A percentile compares a stretch with the other conserved stretches of the same genome.
Conservation (phyloP, 805 yeast species). For the Starmerella asiatica region DNA sequence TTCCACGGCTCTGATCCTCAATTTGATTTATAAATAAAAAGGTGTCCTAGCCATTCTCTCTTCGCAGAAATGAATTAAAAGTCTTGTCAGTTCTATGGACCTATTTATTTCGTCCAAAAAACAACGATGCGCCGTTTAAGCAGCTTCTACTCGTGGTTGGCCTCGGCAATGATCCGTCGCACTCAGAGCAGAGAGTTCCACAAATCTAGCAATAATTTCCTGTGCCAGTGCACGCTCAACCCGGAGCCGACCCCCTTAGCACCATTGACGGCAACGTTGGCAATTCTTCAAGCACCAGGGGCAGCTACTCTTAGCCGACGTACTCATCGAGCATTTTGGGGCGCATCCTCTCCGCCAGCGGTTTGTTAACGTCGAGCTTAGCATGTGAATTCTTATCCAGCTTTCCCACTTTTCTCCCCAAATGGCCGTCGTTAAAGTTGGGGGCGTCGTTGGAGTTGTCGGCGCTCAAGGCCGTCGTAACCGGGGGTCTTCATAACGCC, state of each 20-base stretch:
- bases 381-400: not conserved
- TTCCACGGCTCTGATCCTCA: too few species aligned
- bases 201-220: slow-evolving; percentile 42
- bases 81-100: too few species aligned
- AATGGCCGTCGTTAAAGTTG: not conserved
- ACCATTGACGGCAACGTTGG: slow-evolving; percentile 64
- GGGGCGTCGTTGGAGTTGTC: not conserved
- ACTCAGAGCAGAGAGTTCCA: slow-evolving; percentile 77
- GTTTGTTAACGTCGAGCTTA: too few species aligned
- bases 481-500: not conserved
- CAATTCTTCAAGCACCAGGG: slow-evolving; percentile 53
- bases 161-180: slow-evolving; percentile 44
- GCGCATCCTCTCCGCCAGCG: slow-evolving; percentile 72
- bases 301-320: slow-evolving; percentile 73
- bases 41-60: too few species aligned
- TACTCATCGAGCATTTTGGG: slow-evolving; percentile 57
- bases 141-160: slow-evolving; percentile 34
- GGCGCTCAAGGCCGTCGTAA: too few species aligned
- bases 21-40: too few species aligned
- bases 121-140: slow-evolving; percentile 49
- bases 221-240: slow-evolving; percentile 56
- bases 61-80: too few species aligned
- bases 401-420: not conserved
- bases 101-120: slow-evolving; percentile 92
- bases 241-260: slow-evolving; percentile 92